Conservation (phyloP, 2,329 filamentous ascomycete species). For the Arthrobotrys musiformis region DNA sequence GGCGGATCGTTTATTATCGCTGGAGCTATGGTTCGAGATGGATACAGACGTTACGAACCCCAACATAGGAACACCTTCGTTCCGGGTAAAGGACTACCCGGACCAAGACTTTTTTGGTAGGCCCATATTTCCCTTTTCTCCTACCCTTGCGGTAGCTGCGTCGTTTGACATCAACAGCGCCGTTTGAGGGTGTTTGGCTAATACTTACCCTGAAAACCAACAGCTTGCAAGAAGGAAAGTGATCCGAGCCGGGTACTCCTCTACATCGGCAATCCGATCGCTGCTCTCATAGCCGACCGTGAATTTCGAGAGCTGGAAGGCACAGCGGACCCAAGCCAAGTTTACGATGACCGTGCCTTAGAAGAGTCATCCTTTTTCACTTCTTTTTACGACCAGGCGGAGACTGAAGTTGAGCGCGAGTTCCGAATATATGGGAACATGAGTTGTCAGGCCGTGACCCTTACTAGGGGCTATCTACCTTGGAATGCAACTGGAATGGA, state of each 20-base stretch:
- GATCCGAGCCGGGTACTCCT: constrained; percentile 4
- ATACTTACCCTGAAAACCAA: background rate
- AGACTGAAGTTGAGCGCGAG: constrained; percentile 25
- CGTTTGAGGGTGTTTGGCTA: too few species aligned
- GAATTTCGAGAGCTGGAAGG: constrained; percentile 22
- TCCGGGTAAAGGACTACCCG: constrained; percentile 22
- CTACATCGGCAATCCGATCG: constrained; percentile 45
- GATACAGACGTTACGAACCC: constrained; percentile 1
- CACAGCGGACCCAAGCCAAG: background rate
- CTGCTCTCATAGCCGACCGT: constrained; percentile 11
- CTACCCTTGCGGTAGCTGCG: too few species aligned
- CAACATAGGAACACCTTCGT: background rate
- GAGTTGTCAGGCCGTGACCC: constrained; percentile 34
- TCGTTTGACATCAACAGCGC: too few species aligned
- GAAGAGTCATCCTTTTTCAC: constrained; percentile 34
- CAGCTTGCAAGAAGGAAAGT: constrained; percentile 38
- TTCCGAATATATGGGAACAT: constrained; percentile 19
- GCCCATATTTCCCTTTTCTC: background rate
- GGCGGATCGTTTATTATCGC: constrained; percentile 8
- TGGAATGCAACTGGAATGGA: constrained; percentile 36
- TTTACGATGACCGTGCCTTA: constrained; percentile 32
- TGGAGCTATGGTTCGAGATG: constrained; percentile 42
- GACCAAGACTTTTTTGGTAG: constrained; percentile 45
- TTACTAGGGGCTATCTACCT: constrained; percentile 25
- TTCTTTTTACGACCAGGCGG: constrained; percentile 6